phyloP scores from a whole-genome alignment of 225 moss, liverwort and hornwort species.

The Sphagnum contortum region DNA sequence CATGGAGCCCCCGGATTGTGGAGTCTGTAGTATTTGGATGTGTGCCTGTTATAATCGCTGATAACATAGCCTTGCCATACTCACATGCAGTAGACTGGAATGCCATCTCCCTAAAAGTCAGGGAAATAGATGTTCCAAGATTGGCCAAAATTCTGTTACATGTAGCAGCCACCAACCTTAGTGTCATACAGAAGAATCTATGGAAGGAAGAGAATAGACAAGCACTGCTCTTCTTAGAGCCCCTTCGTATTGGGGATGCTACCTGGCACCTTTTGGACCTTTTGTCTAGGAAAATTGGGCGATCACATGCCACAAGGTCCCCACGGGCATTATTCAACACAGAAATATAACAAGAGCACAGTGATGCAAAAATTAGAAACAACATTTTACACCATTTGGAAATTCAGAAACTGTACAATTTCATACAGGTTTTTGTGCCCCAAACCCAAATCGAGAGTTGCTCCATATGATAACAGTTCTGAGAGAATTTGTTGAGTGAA shows the following conservation, averaged over 20 bases:
- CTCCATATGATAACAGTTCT: too few species aligned
- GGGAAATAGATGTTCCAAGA: constrained; percentile 58
- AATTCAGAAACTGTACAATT: too few species aligned
- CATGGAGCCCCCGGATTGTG: constrained; percentile 97
- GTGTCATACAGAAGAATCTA: constrained; percentile 66
- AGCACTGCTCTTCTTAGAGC: constrained; percentile 56
- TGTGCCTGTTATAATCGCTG: constrained; percentile 91
- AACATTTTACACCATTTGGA: too few species aligned
- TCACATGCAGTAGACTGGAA: constrained; percentile 72
- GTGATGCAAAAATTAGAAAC: too few species aligned
- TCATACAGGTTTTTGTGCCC: too few species aligned
- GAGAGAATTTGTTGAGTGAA: too few species aligned
- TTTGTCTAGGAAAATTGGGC: constrained; percentile 34
- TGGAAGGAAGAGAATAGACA: constrained; percentile 72
- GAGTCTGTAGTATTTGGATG: constrained; percentile 89
- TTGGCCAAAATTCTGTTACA: constrained; percentile 56
- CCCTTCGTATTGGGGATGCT: constrained; percentile 60
- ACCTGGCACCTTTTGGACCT: constrained; percentile 81
- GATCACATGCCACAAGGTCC: too few species aligned
- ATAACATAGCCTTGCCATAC: constrained; percentile 83
- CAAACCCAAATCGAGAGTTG: too few species aligned
- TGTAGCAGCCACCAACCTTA: constrained; percentile 73
- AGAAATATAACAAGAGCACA: too few species aligned
- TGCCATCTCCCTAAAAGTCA: constrained; percentile 62
- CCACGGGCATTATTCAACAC: too few species aligned